Percentiles rank a stretch among this genome's conserved stretches.
phyloP scores from a whole-genome alignment of 176 grass and related monocot species.

The Phyllostachys edulis region DNA sequence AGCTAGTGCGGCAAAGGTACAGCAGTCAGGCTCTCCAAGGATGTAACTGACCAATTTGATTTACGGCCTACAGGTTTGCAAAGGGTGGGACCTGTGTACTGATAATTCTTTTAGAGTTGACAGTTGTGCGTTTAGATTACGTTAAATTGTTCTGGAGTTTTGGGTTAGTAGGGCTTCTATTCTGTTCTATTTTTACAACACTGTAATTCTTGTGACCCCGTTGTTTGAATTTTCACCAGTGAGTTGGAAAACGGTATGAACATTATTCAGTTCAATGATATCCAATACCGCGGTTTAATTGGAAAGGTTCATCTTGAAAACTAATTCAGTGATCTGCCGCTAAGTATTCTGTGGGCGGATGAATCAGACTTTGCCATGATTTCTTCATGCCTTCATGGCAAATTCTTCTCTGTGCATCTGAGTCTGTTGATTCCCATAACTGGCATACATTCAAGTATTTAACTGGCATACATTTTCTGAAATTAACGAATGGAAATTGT shows the following conservation, averaged over 20 bases:
- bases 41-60: constrained; percentile 33
- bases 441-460: not conserved
- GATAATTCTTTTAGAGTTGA: constrained; percentile 31
- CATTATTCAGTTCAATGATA: not conserved
- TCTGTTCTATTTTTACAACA: not conserved
- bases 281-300: not conserved
- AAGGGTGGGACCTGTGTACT: not conserved
- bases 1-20: constrained; percentile 37
- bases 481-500: not conserved
- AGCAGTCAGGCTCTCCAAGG: constrained; percentile 53
- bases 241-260: not conserved
- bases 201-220: constrained; percentile 15
- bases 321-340: not conserved
- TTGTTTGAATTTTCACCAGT: not conserved
- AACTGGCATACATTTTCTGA: not conserved
- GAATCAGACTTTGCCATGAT: not conserved
- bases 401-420: not conserved
- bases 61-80: constrained; percentile 11
- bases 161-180: not conserved
- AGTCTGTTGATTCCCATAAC: not conserved
- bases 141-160: not conserved
- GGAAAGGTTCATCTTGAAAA: not conserved
- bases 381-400: not conserved
- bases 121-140: not conserved
- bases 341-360: not conserved